phyloP scores from a whole-genome alignment of 495 filamentous ascomycete genomes.

The Penicillium turbatum region DNA sequence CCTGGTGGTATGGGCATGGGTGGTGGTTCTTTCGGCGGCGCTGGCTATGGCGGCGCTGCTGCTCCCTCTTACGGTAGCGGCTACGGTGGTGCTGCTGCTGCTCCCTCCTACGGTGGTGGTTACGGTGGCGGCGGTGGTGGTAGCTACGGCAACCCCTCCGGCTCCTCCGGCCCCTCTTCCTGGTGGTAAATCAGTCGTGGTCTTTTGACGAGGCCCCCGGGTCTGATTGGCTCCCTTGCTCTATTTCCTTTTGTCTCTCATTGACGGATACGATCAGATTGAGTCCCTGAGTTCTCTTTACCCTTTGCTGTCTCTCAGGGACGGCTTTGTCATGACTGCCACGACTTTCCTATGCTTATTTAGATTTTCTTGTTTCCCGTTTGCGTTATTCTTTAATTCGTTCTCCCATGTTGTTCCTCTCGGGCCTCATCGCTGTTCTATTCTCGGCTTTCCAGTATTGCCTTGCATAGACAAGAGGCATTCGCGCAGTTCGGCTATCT shows the following conservation, averaged over 20 bases:
- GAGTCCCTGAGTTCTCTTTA: slow-evolving; percentile 44
- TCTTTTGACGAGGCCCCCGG: slow-evolving; percentile 45
- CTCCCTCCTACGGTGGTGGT: slow-evolving; percentile 31
- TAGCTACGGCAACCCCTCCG: slow-evolving; percentile 80
- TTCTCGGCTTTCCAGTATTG: slow-evolving; percentile 31
- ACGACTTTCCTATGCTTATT: slow-evolving; percentile 40
- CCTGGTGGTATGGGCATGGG: slow-evolving; percentile 37
- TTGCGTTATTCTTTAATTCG: slow-evolving; percentile 22
- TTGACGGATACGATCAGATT: slow-evolving; percentile 47
- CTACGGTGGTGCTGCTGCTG: slow-evolving; percentile 37
- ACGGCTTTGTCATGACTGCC: slow-evolving; percentile 50
- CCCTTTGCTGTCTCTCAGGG: slow-evolving; percentile 41
- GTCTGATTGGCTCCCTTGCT: slow-evolving; percentile 43
- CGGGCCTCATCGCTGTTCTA: slow-evolving; percentile 19
- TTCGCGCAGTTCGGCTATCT: slow-evolving; percentile 42
- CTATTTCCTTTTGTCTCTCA: slow-evolving; percentile 37
- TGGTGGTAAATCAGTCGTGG: slow-evolving; percentile 82
- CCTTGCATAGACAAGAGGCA: slow-evolving; percentile 42
- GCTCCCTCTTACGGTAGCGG: slow-evolving; percentile 35
- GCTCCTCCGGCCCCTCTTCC: slow-evolving; percentile 73
- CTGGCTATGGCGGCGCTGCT: slow-evolving; percentile 44
- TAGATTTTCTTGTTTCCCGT: slow-evolving; percentile 14
- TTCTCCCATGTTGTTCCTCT: slow-evolving; percentile 19
- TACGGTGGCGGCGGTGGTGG: slow-evolving; percentile 45
- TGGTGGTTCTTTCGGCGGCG: slow-evolving; percentile 48